Base-by-base conservation (phyloP, 2,329 filamentous ascomycete genomes). In the Chlorencoelia australis region DNA sequence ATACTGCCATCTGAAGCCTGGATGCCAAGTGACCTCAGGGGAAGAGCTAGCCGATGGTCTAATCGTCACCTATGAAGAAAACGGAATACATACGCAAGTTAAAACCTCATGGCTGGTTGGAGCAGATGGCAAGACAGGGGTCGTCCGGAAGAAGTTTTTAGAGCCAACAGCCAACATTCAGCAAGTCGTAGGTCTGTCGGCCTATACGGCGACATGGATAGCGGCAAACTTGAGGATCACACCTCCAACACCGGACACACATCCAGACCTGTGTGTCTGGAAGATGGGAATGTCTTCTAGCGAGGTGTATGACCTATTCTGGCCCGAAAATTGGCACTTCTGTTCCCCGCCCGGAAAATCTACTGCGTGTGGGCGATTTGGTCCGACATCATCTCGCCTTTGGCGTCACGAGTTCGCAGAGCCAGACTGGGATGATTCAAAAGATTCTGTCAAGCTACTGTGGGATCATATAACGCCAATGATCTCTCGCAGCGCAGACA, bases 191-290 rank as follows among this genome's bases (percentile, higher is more conserved):
- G 38, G 35, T 6, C 13, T 33, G 7, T 28, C 14, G 11, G 43
- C 43, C 3, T 65, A 65, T 39, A 51, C 57, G 6, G 60, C 53
- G 10, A 61, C 57, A 0, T 70, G 67, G 66, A 59, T 71, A 3
- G 67, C 67, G 2, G 48, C 62, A 5, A 71, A 71, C 37, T 57
- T 63, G 42, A 48, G 63, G 18, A 56, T 71, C 18, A 49, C 49
- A 1, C 41, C 62, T 0, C 67, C 66, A 0, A 68, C 62, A 1
- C 59, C 54, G 4, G 43, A 64, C 16, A 60, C 62, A 0, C 67
- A 71, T 44, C 67, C 67, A 1, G 45, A 59, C 0, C 68, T 69
- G 33, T 62, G 64, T 0, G 49, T 69, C 2, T 70, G 66, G 67
- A 39, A 57, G 3, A 44, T 64, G 0, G 65, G 64, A 7, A 65